A percentile compares a stretch with the other conserved stretches of the same genome.
Conservation (phyloP, 176 grass and related monocot species). For the Puccinellia tenuiflora region DNA sequence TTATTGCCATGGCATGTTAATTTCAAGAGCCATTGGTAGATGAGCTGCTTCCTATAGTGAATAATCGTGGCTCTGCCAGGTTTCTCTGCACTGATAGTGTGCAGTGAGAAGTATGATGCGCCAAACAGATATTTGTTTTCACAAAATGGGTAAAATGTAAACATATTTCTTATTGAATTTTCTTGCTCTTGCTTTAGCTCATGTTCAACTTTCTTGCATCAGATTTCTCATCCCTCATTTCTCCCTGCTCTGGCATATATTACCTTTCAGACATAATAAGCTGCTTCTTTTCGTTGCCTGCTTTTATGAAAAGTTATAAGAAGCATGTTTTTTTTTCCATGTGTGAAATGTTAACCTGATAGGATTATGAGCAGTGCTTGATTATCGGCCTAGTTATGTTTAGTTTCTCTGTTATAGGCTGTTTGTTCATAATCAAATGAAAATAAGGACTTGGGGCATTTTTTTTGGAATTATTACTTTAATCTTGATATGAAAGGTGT, state of each 20-base stretch:
- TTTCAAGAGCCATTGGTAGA: conserved; percentile 60
- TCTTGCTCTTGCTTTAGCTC: neutral
- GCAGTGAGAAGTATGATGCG: conserved; percentile 91
- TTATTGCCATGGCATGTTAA: conserved; percentile 79
- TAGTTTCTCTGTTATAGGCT: neutral
- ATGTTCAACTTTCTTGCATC: neutral
- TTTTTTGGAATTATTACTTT: no score
- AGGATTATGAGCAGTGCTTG: neutral
- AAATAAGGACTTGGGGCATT: neutral
- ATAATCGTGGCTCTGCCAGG: conserved; percentile 57
- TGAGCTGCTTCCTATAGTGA: conserved; percentile 64
- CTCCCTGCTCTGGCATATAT: neutral
- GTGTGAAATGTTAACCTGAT: neutral
- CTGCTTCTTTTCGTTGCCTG: neutral
- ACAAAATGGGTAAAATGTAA: neutral
- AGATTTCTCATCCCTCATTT: neutral
- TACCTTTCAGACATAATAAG: neutral
- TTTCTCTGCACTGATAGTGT: conserved; percentile 97
- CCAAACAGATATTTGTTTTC: conserved; percentile 30
- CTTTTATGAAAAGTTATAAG: neutral
- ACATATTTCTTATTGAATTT: conserved; percentile 12
- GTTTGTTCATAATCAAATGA: neutral
- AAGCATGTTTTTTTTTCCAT: neutral
- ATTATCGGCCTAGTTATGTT: neutral
- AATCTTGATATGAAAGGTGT: neutral